Percentiles rank a stretch among this genome's conserved stretches.
phyloP scores from a whole-genome alignment of 768 basidiomycete genomes.

The Sporobolomyces pararoseus region DNA sequence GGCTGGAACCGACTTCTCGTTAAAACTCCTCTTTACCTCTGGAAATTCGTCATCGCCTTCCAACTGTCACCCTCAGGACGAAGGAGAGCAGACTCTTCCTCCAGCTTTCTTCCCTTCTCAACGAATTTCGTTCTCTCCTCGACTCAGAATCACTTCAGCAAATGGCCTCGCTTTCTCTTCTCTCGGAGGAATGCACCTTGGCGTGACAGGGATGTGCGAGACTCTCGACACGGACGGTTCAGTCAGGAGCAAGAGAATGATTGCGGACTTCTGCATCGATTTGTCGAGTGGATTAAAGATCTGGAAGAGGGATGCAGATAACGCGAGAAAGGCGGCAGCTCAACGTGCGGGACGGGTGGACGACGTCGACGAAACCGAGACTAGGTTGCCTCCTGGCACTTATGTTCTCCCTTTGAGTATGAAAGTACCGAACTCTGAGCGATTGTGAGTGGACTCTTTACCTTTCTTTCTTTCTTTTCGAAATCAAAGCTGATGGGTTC shows the following conservation, averaged over 20 bases:
- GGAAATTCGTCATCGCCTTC: not conserved
- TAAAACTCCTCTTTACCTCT: slow-evolving; percentile 40
- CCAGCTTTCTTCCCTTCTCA: slow-evolving; percentile 47
- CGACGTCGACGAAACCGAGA: slow-evolving; percentile 33
- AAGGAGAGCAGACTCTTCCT: slow-evolving; percentile 41
- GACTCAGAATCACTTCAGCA: slow-evolving; percentile 37
- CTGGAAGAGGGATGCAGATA: slow-evolving; percentile 45
- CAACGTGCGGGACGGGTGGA: slow-evolving; percentile 21
- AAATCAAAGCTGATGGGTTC: not conserved
- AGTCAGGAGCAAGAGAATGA: slow-evolving; percentile 45
- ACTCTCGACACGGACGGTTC: slow-evolving; percentile 39
- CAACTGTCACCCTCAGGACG: not conserved
- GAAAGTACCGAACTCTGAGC: slow-evolving; percentile 46
- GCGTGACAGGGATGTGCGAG: slow-evolving; percentile 45
- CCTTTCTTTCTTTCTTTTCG: not conserved
- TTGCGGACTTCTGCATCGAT: slow-evolving; percentile 47
- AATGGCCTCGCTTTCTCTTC: slow-evolving; percentile 41
- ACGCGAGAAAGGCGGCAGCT: slow-evolving; percentile 17
- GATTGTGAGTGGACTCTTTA: slow-evolving; percentile 36
- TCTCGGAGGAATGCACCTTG: slow-evolving; percentile 45
- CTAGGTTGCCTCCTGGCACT: slow-evolving; percentile 42
- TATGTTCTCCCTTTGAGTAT: slow-evolving; percentile 46
- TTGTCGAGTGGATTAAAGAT: slow-evolving; percentile 43
- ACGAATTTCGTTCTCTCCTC: slow-evolving; percentile 45
- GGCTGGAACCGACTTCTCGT: slow-evolving; percentile 36